phyloP scores from a whole-genome alignment of 140 eudicot species.

The Erigeron philadelphicus region DNA sequence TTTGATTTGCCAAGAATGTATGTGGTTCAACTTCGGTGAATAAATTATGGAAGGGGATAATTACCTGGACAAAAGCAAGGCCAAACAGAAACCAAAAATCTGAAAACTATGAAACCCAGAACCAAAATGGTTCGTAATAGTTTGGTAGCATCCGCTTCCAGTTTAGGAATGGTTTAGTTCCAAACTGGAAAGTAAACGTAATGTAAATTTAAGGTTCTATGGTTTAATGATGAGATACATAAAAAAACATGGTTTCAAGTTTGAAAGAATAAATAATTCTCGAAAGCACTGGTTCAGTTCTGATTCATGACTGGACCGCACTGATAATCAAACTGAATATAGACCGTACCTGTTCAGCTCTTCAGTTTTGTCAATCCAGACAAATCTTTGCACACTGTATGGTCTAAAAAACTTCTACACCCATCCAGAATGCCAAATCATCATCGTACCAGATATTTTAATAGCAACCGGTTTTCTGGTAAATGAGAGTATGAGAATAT shows the following conservation, averaged over 20 bases:
- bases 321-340: not conserved
- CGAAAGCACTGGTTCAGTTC: not conserved
- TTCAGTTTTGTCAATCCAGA: not conserved
- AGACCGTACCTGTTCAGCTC: not conserved
- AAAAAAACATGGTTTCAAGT: no score
- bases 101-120: no score
- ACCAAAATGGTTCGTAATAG: no score
- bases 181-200: no score
- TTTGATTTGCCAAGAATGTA: not conserved
- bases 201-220: no score
- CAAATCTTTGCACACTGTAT: not conserved
- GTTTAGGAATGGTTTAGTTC: no score
- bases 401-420: not conserved
- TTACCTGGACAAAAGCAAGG: no score
- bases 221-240: no score
- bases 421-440: slow-evolving; percentile 10
- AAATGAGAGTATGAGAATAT: slow-evolving; percentile 5
- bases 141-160: no score
- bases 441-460: not conserved
- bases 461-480: slow-evolving; percentile 1
- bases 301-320: not conserved
- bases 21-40: not conserved
- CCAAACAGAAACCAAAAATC: no score
- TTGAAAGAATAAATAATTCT: not conserved
- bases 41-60: not conserved